Percentiles rank a stretch among this genome's conserved stretches.
phyloP scores from a whole-genome alignment of 768 basidiomycete genomes.

The Podaxis sp. region DNA sequence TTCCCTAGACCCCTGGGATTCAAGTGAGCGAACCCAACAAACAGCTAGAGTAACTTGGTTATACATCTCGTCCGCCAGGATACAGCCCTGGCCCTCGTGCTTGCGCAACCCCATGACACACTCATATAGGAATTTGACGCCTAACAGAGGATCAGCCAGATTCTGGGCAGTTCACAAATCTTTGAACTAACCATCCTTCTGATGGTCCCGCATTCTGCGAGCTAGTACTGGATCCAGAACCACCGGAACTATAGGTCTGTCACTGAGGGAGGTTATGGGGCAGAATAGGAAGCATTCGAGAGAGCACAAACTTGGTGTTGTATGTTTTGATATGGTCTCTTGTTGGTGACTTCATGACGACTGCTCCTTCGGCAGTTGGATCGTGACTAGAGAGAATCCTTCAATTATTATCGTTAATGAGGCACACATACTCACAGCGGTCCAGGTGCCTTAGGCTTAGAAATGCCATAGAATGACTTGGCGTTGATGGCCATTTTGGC shows the following conservation, averaged over 20 bases:
- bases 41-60: slow-evolving; percentile 7
- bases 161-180: background rate
- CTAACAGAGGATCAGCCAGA: slow-evolving; percentile 26
- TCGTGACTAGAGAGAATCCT: slow-evolving; percentile 54
- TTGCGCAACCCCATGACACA: slow-evolving; percentile 92
- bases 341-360: slow-evolving; percentile 82
- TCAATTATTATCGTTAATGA: background rate
- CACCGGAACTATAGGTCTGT: slow-evolving; percentile 65
- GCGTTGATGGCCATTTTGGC: slow-evolving; percentile 10
- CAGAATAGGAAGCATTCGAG: slow-evolving; percentile 1
- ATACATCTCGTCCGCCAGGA: slow-evolving; percentile 95
- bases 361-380: slow-evolving; percentile 67
- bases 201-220: slow-evolving; percentile 78
- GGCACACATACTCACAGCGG: slow-evolving; percentile 40
- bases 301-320: slow-evolving; percentile 59
- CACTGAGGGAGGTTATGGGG: slow-evolving; percentile 32
- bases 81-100: slow-evolving; percentile 90
- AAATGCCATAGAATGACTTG: slow-evolving; percentile 54
- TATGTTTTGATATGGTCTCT: slow-evolving; percentile 59
- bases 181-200: slow-evolving; percentile 63
- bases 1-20: slow-evolving; percentile 87
- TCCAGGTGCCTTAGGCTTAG: slow-evolving; percentile 28
- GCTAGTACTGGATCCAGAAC: slow-evolving; percentile 88
- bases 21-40: slow-evolving; percentile 9
- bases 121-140: slow-evolving; percentile 89